These are phyloP conservation scores for Brassica incana DNA, from an alignment of 345 rosid species.

Conservation along the genomic window DNA sequence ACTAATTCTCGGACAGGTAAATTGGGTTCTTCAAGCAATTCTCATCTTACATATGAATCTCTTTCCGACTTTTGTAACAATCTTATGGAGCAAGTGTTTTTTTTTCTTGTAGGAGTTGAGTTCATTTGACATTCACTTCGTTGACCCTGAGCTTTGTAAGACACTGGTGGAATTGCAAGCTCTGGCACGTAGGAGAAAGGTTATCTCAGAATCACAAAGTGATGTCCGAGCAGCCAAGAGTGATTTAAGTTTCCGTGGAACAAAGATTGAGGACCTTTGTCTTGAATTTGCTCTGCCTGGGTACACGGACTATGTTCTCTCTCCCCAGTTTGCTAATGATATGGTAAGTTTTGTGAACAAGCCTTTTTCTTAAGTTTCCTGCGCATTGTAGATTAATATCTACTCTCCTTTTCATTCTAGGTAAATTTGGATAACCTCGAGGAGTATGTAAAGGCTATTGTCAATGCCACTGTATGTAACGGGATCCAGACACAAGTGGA, in stretches of 20 bases:
- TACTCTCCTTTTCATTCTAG: constrained; percentile 38
- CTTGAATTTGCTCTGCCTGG: constrained; percentile 89
- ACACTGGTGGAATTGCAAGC: constrained; percentile 83
- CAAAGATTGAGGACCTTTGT: constrained; percentile 75
- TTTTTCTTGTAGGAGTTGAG: constrained; percentile 57
- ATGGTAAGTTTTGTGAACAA: constrained; percentile 42
- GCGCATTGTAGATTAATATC: neutral
- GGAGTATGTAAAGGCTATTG: constrained; percentile 63
- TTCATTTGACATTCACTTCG: constrained; percentile 72
- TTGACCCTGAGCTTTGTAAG: constrained; percentile 83
- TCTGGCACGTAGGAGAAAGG: constrained; percentile 48
- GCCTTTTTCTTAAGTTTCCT: neutral
- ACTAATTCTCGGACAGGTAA: constrained; percentile 79
- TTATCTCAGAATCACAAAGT: constrained; percentile 19
- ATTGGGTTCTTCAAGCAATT: constrained; percentile 4
- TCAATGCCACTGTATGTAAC: constrained; percentile 65
- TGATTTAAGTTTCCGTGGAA: constrained; percentile 57
- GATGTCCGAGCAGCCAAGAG: constrained; percentile 33
- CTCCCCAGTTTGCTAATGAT: constrained; percentile 43
- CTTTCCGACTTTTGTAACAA: neutral
- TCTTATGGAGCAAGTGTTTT: constrained; percentile 5
- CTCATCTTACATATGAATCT: neutral
- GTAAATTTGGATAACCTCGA: constrained; percentile 73
- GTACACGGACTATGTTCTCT: constrained; percentile 65
- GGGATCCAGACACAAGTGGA: constrained; percentile 84